Evolutionary conservation across 179 eudicot genomes (phyloP), one percentile per base, ranked within the genome.

Genomic region (Silene coronaria): DNA sequence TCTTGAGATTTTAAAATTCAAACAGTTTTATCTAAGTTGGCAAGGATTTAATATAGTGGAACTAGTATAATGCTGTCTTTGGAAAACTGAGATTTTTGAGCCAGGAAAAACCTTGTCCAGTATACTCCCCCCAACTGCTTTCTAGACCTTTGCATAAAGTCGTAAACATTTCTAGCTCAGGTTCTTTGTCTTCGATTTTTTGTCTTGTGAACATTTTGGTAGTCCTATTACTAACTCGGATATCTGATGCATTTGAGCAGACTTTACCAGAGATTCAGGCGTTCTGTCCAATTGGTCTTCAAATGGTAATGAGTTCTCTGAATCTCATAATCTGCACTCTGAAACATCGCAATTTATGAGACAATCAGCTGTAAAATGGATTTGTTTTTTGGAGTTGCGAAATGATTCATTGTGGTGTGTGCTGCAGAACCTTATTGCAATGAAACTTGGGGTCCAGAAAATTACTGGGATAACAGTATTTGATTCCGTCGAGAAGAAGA

Each of bases 371-470:
- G 70, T 6, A 10, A 36, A 67, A 19, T 19, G 55, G 17, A 11
- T 21, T n/a, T 67, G 3, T 19, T 6, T 42, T 23, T 14, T 38
- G 71, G 4, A 34, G 23, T 38, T 67, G 3, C n/a, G 6, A 5
- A 70, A 22, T 23, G 60, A 21, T 70, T 70, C 59, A 5, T 13
- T 53, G 53, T 75, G 76, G 34, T 45, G 63, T 73, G 74, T 38
- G 67, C 19, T 87, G 91, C 91, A 94, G 98, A 90, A 89, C 79
- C 87, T 94, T 81, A 94, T 94, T 72, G 94, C 97, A 51, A 84
- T 85, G 16, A 89, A 87, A 85, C 87, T 87, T 46, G 97, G 98
- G 72, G 91, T 94, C 79, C 98, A 94, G 85, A 89, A 92, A 82
- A 89, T 94, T 80, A 84, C 92, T 14, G 98, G 98, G 82, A 89